These are phyloP conservation scores for Aegilops longissima DNA, from an alignment of 176 grass and related monocot genomes.

Conservation along the genomic window DNA sequence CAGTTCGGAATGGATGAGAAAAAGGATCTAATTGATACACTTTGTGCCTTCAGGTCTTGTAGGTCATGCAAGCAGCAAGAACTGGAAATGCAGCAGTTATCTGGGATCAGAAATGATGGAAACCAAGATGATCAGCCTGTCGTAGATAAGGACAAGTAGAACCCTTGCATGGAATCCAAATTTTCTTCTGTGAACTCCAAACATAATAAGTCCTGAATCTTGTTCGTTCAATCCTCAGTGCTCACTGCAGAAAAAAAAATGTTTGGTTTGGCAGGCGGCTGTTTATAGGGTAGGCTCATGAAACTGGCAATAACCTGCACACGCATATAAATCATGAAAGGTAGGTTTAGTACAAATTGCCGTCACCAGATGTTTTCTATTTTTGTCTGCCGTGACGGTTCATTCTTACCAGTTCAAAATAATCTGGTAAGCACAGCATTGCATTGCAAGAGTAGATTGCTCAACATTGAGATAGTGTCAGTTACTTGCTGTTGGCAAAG, in stretches of 20 bases:
- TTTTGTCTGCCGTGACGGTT: not conserved
- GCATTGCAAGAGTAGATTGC: not conserved
- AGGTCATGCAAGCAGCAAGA: constrained; percentile 21
- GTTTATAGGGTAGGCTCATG: not conserved
- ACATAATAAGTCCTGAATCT: not conserved
- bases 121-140: not conserved
- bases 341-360: not conserved
- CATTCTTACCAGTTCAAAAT: not conserved
- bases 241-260: not conserved
- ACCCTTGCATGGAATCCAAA: not conserved
- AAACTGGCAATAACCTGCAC: not conserved
- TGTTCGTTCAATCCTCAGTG: not conserved
- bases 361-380: not conserved
- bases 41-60: constrained; percentile 3
- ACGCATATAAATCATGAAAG: not conserved
- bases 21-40: not conserved
- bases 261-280: not conserved
- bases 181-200: not conserved
- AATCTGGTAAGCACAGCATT: not conserved
- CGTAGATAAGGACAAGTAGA: constrained; percentile 33
- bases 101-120: not conserved
- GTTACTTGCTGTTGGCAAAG: not conserved
- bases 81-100: constrained; percentile 36
- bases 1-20: not conserved
- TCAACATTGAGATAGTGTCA: not conserved